phyloP scores from a whole-genome alignment of 805 yeast species.

The Starmerella vitae region DNA sequence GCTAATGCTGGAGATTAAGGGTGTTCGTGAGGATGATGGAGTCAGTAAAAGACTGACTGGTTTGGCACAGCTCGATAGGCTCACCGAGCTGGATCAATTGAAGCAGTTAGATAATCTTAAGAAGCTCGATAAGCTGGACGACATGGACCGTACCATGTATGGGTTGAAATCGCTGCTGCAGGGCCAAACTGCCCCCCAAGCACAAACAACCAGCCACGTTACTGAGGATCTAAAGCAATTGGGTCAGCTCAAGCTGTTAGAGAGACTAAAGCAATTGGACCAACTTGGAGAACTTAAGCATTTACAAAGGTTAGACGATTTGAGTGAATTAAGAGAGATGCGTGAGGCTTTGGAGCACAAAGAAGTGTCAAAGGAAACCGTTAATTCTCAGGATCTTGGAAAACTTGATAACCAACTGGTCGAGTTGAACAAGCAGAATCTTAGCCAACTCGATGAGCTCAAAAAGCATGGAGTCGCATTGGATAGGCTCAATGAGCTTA shows the following conservation, averaged over 20 bases:
- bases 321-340: neutral
- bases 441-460: constrained; percentile 1
- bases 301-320: neutral
- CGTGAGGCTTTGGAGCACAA: neutral
- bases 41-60: constrained; percentile 20
- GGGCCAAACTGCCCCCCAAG: neutral
- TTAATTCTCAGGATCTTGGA: too few relatives aligned
- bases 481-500: neutral
- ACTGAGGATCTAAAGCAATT: constrained; percentile 4
- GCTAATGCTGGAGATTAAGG: constrained; percentile 21
- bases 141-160: neutral
- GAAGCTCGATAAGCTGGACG: constrained; percentile 10
- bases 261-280: constrained; percentile 1
- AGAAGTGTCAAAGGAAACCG: constrained; percentile 1
- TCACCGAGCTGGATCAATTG: constrained; percentile 15
- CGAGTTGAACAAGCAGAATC: constrained; percentile 2
- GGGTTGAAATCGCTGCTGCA: neutral
- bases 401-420: too few relatives aligned
- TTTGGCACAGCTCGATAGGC: constrained; percentile 21
- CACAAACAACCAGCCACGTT: neutral
- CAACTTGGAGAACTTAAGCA: neutral
- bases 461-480: constrained; percentile 1
- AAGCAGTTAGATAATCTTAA: constrained; percentile 5
- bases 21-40: constrained; percentile 22
- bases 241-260: constrained; percentile 5